Percentiles rank a stretch among this genome's conserved stretches.
Evolutionary conservation across 2,329 filamentous ascomycete genomes (phyloP).

Genomic region (Aspergillus pseudoterreus): DNA sequence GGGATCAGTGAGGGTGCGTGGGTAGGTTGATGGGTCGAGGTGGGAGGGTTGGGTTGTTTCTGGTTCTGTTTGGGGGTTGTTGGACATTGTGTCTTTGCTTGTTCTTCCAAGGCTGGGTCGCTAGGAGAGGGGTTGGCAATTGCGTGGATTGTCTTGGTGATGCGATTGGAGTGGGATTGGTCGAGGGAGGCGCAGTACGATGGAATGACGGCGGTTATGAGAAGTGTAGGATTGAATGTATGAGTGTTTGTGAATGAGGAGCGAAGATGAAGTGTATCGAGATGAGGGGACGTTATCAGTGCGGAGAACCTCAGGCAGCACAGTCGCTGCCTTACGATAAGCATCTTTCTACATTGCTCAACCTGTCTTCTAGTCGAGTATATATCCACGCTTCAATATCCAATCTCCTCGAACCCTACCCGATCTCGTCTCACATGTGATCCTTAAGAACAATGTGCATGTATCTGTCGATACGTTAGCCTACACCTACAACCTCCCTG

Average conservation of each 20-base stretch:
- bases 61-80: neutral
- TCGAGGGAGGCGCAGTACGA: too few relatives aligned
- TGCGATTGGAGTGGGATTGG: neutral
- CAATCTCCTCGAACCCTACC: neutral
- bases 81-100: conserved; percentile 2
- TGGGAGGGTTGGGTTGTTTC: conserved; percentile 15
- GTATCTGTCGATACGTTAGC: neutral
- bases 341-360: neutral
- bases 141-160: too few relatives aligned
- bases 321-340: neutral
- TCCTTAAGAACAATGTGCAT: neutral
- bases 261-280: neutral
- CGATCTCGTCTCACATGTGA: neutral
- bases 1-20: conserved; percentile 29
- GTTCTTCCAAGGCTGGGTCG: neutral
- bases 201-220: neutral
- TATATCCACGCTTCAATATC: neutral
- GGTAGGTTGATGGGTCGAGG: conserved; percentile 40
- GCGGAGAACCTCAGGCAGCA: neutral
- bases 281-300: neutral
- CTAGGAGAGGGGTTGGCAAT: too few relatives aligned
- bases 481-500: neutral
- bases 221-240: neutral
- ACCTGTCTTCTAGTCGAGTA: too few relatives aligned
- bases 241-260: neutral